Base-by-base conservation (phyloP, 805 yeast genomes). In the Saccharomycopsis javanensis region DNA sequence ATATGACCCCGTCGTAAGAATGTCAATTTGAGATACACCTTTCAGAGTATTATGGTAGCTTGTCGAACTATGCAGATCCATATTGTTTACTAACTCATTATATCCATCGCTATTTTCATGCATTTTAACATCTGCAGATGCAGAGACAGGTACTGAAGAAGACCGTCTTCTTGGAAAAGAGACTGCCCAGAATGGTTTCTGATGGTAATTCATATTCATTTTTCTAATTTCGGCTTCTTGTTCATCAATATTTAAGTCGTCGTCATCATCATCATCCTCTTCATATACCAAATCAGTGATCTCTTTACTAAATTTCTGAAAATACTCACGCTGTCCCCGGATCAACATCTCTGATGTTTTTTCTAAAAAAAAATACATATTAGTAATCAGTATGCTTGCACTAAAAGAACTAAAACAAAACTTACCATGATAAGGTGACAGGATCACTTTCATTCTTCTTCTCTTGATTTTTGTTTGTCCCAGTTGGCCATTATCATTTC, bases 271-370 rank as follows among this genome's bases (percentile, higher is more conserved):
- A 53, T 50, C 23, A 6, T 45, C 42, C 16, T 54, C 52, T 15
- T 42, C 46, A 28, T 50, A 25, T 2, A 15, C 33, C 5, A 48
- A 23, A 20, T 30, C 51, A 27, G 7, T 31, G 33, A 25, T 46
- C n/a, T 56, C 27, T 13, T 33, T 33, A 10, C 51, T 46, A 27
- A 16, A 34, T 35, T 42, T 48, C n/a, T 53, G 45, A 8, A 30
- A 16, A 35, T 58, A 58, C 8, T 58, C 55, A 38, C 48, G 31
- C 27, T 55, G 58, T 4, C 54, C 57, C 31, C 55, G 48, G 4
- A 58, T 45, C 16, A 58, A 46, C 11, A 58, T 38, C n/a, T 50
- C 51, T 8, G 56, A 57, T 11, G 61, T 58, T 48, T 54, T 55
- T 7, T 55, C 59, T 56, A 23, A 34, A 35, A 54, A 50, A n/a